phyloP scores from a whole-genome alignment of 2,329 filamentous ascomycete genomes.

The Verticillium nonalfalfae region DNA sequence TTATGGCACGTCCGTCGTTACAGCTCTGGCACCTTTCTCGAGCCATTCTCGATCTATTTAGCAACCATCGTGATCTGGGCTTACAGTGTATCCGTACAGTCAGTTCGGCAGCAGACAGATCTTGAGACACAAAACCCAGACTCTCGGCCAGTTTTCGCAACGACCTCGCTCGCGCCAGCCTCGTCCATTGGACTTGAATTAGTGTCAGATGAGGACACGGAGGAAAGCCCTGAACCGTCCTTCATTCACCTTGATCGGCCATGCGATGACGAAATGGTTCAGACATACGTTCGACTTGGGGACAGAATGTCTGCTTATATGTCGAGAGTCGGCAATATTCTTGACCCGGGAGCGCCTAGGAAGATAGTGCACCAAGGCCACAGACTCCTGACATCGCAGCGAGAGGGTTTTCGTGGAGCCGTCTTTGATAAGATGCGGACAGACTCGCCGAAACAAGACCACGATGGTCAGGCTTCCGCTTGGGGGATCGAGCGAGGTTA shows the following conservation, averaged over 20 bases:
- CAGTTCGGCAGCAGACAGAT: not conserved
- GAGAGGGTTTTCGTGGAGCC: not conserved
- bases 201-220: not conserved
- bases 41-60: conserved; percentile 28
- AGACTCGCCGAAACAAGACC: not conserved
- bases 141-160: conserved; percentile 3
- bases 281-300: conserved; percentile 45
- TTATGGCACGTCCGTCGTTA: conserved; percentile 40
- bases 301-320: conserved; percentile 40
- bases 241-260: conserved; percentile 49
- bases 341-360: conserved; percentile 7
- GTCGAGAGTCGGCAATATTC: conserved; percentile 45
- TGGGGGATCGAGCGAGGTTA: not conserved
- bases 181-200: not conserved
- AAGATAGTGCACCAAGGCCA: conserved; percentile 15
- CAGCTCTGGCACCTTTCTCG: conserved; percentile 30
- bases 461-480: not conserved
- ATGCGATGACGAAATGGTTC: conserved; percentile 51
- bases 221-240: conserved; percentile 17
- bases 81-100: conserved; percentile 19
- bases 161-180: not conserved
- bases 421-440: not conserved
- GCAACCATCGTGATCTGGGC: conserved; percentile 32
- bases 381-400: not conserved
- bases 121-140: not conserved